These are phyloP conservation scores for Emmonsiellopsis sp. DNA, from an alignment of 2,329 filamentous ascomycete genomes.

Conservation along the genomic window DNA sequence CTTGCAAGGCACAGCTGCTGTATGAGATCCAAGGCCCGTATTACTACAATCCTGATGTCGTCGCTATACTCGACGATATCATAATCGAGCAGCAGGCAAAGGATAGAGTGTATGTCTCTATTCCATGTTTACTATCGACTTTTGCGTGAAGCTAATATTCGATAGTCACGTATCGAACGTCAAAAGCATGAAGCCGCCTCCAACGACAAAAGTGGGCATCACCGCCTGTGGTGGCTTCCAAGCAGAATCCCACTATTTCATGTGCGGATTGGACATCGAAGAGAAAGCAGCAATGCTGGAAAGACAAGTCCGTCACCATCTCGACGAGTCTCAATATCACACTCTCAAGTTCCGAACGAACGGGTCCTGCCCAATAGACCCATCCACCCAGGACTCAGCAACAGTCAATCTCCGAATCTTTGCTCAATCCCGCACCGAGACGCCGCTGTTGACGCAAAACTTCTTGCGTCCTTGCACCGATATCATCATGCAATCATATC, in stretches of 20 bases:
- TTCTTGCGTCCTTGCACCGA: constrained; percentile 15
- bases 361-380: constrained; percentile 12
- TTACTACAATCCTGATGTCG: constrained; percentile 43
- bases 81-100: constrained; percentile 34
- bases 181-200: constrained; percentile 30
- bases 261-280: constrained; percentile 29
- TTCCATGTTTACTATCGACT: too few relatives aligned
- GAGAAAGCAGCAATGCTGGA: constrained; percentile 29
- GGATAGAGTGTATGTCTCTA: constrained; percentile 22
- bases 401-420: constrained; percentile 28
- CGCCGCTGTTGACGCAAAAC: constrained; percentile 14
- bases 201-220: constrained; percentile 37
- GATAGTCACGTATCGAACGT: constrained; percentile 28
- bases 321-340: constrained; percentile 11
- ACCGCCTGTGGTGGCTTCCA: constrained; percentile 31
- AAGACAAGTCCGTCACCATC: constrained; percentile 24
- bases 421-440: constrained; percentile 25
- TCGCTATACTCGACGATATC: constrained; percentile 32
- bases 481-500: constrained; percentile 19
- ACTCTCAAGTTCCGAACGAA: constrained; percentile 12
- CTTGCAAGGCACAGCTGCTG: constrained; percentile 35
- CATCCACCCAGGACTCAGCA: constrained; percentile 23
- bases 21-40: constrained; percentile 38
- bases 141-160: too few relatives aligned
- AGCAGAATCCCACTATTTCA: constrained; percentile 31